A percentile compares a stretch with the other conserved stretches of the same genome.
phyloP scores from a whole-genome alignment of 106 monocot genomes.

The Triglochin maritima region DNA sequence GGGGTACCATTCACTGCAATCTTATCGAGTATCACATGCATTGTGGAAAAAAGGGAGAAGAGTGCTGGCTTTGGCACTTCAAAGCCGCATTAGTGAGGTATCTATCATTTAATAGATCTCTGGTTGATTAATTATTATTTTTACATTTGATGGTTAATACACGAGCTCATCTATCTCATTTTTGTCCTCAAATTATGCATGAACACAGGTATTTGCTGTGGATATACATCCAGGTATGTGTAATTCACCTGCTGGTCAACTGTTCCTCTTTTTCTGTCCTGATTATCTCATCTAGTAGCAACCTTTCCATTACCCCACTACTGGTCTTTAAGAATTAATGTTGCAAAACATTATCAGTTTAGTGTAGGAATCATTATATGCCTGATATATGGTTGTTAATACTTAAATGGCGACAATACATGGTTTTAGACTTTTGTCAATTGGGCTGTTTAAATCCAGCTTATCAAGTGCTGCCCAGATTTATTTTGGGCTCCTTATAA shows the following conservation, averaged over 20 bases:
- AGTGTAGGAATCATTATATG: too few species aligned
- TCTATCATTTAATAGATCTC: not conserved
- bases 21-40: conserved; percentile 86
- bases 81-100: conserved; percentile 95
- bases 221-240: conserved; percentile 86
- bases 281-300: too few species aligned
- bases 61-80: conserved; percentile 82
- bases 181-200: not conserved
- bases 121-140: not conserved
- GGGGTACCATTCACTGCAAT: conserved; percentile 93
- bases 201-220: conserved; percentile 69
- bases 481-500: too few species aligned
- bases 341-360: too few species aligned
- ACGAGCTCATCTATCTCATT: too few species aligned
- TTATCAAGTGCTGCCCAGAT: too few species aligned
- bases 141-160: not conserved
- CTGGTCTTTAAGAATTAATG: too few species aligned
- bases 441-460: too few species aligned
- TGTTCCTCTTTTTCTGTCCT: not conserved
- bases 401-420: too few species aligned
- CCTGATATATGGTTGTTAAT: too few species aligned
- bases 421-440: too few species aligned
- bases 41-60: conserved; percentile 81
- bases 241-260: not conserved
- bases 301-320: too few species aligned